Evolutionary conservation across 129 eudicot species (phyloP), one percentile per base, ranked within the genome.

Genomic region (Escallonia rubra): DNA sequence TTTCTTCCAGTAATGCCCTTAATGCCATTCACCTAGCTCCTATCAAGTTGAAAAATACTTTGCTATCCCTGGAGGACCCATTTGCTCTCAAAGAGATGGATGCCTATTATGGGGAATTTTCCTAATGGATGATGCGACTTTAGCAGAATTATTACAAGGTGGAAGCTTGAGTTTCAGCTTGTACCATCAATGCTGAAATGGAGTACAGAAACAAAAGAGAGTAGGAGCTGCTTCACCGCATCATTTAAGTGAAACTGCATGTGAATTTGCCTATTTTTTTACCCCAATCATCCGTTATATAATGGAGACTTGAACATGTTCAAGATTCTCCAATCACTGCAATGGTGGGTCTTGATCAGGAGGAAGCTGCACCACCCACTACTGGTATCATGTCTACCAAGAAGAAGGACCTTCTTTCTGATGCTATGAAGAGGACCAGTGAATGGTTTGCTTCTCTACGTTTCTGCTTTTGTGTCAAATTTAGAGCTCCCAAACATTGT

Each of bases 391-490:
- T 79, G 80, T 70, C 68, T 64, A 43, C 65, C 55, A 78, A 83
- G 81, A 79, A 78, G 52, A 84, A 78, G 69, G 75, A 78, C 70
- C 77, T 66, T 63, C 71, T 80, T 69, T 78, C 79, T 45, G 74
- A 85, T 79, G 80, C 87, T 74, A 90, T 83, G 99, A 79, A 85
- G 90, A 79, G 85, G 54, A 85, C 99, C 43, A 75, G 76, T 72
- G 97, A 90, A 64, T 90, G 99, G 97, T 94, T 74, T 81, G 76
- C 68, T 76, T 76, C 61, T 73, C 41, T 57, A 65, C 56, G 59
- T 66, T 48, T 58, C 51, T 12, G 48, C 23, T 66, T 41, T 60
- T 71, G 15, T 14, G 12, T 23, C 41, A 38, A 3, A 51, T 59
- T 44, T 34, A 62, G 16, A 10, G 8, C 42, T 40, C 5, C 1